phyloP scores from a whole-genome alignment of 2,329 filamentous ascomycete species.

The Lasiodiplodia theobromae region DNA sequence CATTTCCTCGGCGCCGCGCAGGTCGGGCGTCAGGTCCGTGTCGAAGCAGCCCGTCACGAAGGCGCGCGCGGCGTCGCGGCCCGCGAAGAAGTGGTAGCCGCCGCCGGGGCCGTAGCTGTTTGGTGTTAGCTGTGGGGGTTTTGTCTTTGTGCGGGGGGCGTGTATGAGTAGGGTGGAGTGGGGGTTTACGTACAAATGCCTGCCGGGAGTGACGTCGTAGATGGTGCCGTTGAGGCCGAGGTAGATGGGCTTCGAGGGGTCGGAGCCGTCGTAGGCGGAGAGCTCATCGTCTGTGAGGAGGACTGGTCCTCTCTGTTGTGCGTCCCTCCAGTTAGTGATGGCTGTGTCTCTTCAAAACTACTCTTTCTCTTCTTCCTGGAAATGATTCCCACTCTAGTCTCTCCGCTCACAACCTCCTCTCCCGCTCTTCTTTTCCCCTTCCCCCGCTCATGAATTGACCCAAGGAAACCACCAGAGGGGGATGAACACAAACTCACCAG shows the following conservation, averaged over 20 bases:
- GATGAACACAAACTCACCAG: constrained; percentile 35
- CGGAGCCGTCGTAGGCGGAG: constrained; percentile 75
- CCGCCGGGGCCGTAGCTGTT: constrained; percentile 70
- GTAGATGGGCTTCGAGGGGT: constrained; percentile 80
- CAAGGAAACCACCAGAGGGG: background rate
- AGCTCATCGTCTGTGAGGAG: constrained; percentile 80
- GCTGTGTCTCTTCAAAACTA: background rate
- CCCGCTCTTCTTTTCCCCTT: background rate
- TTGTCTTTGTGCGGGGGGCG: background rate
- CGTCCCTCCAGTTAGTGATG: no score
- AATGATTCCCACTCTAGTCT: no score
- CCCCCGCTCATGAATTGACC: background rate
- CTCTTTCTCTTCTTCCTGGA: no score
- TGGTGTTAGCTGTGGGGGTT: background rate
- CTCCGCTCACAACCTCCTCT: background rate
- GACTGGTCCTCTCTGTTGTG: constrained; percentile 63
- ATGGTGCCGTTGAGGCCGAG: constrained; percentile 88
- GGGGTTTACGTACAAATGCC: constrained; percentile 35
- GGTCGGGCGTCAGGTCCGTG: constrained; percentile 82
- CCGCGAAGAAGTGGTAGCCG: constrained; percentile 85
- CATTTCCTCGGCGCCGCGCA: constrained; percentile 87
- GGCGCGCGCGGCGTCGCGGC: constrained; percentile 82
- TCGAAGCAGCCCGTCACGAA: constrained; percentile 94
- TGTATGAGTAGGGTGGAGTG: background rate
- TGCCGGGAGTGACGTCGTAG: constrained; percentile 78